Percentiles rank a stretch among this genome's conserved stretches.
Conservation (phyloP, 768 basidiomycete genomes). For the Pleurotus ostreatus region DNA sequence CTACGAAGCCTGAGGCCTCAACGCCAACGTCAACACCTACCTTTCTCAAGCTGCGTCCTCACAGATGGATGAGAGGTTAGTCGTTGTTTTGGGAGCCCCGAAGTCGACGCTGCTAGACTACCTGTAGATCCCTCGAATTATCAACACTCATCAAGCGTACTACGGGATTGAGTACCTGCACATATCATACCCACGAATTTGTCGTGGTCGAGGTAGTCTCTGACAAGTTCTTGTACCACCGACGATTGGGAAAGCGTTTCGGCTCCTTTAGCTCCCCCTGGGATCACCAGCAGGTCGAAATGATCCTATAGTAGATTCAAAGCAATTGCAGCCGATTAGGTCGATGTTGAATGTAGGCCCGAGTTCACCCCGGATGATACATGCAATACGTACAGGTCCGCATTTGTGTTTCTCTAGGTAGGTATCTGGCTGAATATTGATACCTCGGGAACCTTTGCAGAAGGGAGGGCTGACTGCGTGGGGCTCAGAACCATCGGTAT, state of each 20-base stretch:
- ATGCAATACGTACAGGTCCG: conserved; percentile 39
- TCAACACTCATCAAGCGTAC: not conserved
- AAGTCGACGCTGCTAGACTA: conserved; percentile 62
- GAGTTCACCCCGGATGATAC: no score
- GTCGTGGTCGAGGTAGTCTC: conserved; percentile 45
- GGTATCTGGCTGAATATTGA: conserved; percentile 67
- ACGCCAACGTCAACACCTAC: conserved; percentile 34
- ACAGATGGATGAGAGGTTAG: conserved; percentile 81
- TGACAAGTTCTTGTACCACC: conserved; percentile 60
- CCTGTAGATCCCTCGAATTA: conserved; percentile 34
- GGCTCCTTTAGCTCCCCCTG: conserved; percentile 77
- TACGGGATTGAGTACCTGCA: conserved; percentile 44
- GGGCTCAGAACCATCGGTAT: conserved; percentile 15
- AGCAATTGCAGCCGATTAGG: not conserved
- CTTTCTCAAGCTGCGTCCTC: conserved; percentile 48
- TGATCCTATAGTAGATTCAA: conserved; percentile 46
- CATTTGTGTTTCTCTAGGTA: conserved; percentile 42
- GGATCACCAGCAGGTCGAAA: conserved; percentile 69
- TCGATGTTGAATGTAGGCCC: no score
- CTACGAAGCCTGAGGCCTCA: not conserved
- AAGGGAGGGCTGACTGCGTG: conserved; percentile 33
- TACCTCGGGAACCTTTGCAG: conserved; percentile 67
- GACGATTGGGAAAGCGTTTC: conserved; percentile 60
- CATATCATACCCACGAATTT: conserved; percentile 83
- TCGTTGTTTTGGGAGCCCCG: conserved; percentile 56